Conservation (phyloP, 306 rosid species). For the Citrullus mucosospermus region DNA sequence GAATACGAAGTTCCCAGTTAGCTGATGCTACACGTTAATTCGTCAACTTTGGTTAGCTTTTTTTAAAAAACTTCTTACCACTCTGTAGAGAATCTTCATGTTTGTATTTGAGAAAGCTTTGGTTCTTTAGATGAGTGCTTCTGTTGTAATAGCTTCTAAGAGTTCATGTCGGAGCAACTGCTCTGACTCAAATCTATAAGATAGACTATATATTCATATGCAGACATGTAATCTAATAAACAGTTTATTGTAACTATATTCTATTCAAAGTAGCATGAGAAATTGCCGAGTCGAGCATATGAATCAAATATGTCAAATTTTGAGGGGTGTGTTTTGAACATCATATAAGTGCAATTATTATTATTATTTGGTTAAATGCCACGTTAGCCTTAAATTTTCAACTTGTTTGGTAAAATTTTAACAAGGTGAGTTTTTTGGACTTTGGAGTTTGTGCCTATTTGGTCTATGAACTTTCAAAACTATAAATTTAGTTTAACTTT, state of each 20-base stretch:
- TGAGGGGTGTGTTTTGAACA: not conserved
- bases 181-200: not conserved
- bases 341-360: not conserved
- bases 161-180: not conserved
- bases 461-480: no score
- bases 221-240: not conserved
- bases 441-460: no score
- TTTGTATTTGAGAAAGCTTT: not conserved
- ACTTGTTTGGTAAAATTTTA: no score
- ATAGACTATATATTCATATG: not conserved
- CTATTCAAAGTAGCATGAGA: not conserved
- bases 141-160: not conserved
- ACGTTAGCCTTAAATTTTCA: no score
- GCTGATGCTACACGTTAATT: slow-evolving; percentile 34
- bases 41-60: not conserved
- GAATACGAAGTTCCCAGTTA: slow-evolving; percentile 64
- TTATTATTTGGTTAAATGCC: not conserved
- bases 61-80: not conserved
- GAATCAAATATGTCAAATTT: not conserved
- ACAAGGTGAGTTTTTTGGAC: no score
- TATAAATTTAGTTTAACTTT: no score
- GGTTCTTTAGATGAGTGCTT: not conserved
- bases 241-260: not conserved
- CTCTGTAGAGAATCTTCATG: not conserved
- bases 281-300: not conserved